Evolutionary conservation across 2,329 filamentous ascomycete genomes (phyloP), one percentile per base, ranked within the genome.

Genomic region (Coleophoma cylindrospora): DNA sequence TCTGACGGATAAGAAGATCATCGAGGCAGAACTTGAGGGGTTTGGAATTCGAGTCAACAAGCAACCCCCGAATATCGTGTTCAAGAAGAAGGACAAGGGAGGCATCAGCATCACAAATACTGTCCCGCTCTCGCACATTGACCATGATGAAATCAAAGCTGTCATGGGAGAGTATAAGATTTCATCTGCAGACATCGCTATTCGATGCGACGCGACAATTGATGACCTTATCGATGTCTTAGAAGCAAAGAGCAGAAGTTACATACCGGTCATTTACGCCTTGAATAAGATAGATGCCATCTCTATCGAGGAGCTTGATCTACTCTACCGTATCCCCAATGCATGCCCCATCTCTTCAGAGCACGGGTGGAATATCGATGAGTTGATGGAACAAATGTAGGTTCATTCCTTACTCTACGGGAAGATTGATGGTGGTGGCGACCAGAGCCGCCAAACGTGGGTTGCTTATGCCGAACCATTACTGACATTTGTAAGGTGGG

Each of bases 221-320:
- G 94, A 99, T 70, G 94, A 99, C 69, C 72, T 99, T 57, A 99
- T 99, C 65, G 94, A 99, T 70, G 74, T 99, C 17, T 80, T 99
- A 43, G 94, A 99, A 70, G 92, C 92, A 43, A 96, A 89, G 77
- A 90, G 87, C 67, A 82, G 94, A 70, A 91, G 89, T 67, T 99
- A 99, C 68, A 97, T 99, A 58, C 94, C 94, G n/a, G 94, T 97
- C 57, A 89, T 99, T 49, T 99, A 99, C 73, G 94, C 95, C 40
- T 79, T 99, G 63, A 99, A 99, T 81, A 99, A 99, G 77, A 99
- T 99, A 61, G 94, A 99, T 71, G 84, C 91, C 49, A 97, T 99
- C 68, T 92, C 89, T 47, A 97, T 99, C 61, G 92, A 99, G 71
- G 94, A 99, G 71, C 79, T 99, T 54, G 94, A 99, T 70, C 75